Evolutionary conservation across 768 basidiomycete genomes (phyloP).

Genomic region (Calocera viscosa): DNA sequence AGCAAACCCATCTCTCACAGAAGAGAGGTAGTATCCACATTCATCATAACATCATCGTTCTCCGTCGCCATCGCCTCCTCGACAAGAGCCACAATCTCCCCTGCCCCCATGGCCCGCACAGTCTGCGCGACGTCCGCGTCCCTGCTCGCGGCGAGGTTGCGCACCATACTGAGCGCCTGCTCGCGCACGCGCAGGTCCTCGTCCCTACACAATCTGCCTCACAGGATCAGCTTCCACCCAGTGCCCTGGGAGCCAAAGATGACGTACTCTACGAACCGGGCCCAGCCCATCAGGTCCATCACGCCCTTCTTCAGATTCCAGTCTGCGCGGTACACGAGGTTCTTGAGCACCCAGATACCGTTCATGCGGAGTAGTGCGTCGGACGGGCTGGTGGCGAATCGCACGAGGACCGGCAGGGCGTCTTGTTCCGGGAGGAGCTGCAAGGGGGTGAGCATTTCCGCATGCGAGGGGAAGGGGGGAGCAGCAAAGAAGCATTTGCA

Average conservation of each 20-base stretch:
- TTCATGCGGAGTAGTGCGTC: slow-evolving; percentile 52
- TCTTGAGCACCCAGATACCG: slow-evolving; percentile 80
- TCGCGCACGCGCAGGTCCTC: slow-evolving; percentile 47
- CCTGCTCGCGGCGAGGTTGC: slow-evolving; percentile 55
- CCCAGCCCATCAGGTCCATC: slow-evolving; percentile 61
- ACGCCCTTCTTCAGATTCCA: slow-evolving; percentile 50
- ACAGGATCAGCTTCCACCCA: background rate
- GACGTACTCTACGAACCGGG: slow-evolving; percentile 42
- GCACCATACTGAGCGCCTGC: slow-evolving; percentile 53
- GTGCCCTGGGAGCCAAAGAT: too few species aligned
- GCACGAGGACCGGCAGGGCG: slow-evolving; percentile 49
- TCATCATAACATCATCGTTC: slow-evolving; percentile 43
- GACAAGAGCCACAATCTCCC: slow-evolving; percentile 36
- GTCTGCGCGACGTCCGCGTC: slow-evolving; percentile 44
- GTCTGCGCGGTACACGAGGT: slow-evolving; percentile 54
- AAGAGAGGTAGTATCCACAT: slow-evolving; percentile 29
- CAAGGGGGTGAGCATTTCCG: too few species aligned
- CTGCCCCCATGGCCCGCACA: slow-evolving; percentile 40
- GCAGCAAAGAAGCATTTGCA: background rate
- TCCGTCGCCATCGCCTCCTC: slow-evolving; percentile 39
- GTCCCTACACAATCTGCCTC: slow-evolving; percentile 42
- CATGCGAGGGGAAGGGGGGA: background rate
- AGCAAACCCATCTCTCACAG: background rate
- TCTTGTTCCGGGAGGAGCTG: slow-evolving; percentile 59
- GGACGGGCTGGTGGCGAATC: slow-evolving; percentile 36